phyloP scores from a whole-genome alignment of 192 early-diverging fungal genomes.

The Backusella morwellensis region DNA sequence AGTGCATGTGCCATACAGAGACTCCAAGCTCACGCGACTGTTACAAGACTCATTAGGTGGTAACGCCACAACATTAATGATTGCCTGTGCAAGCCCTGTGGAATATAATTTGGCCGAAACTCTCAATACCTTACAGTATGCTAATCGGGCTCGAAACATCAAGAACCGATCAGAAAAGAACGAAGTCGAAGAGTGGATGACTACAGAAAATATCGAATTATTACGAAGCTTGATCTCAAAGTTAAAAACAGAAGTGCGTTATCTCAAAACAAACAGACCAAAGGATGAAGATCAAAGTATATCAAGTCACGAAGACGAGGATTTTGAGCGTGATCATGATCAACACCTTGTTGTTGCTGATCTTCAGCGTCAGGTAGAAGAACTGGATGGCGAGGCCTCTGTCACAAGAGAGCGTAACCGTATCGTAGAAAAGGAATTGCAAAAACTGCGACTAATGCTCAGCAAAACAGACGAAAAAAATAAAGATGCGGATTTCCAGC shows the following conservation, averaged over 20 bases:
- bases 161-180: slow-evolving; percentile 49
- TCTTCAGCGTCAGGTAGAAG: slow-evolving; percentile 34
- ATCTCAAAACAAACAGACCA: slow-evolving; percentile 33
- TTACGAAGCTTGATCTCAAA: slow-evolving; percentile 62
- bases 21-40: slow-evolving; percentile 94
- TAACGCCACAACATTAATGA: slow-evolving; percentile 87
- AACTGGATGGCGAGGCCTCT: slow-evolving; percentile 29
- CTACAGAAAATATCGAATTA: slow-evolving; percentile 64
- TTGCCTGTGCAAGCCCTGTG: slow-evolving; percentile 89
- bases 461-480: slow-evolving; percentile 24
- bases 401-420: slow-evolving; percentile 29
- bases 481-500: slow-evolving; percentile 36
- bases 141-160: slow-evolving; percentile 94
- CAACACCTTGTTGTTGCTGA: slow-evolving; percentile 29
- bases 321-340: slow-evolving; percentile 24
- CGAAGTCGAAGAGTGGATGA: slow-evolving; percentile 60
- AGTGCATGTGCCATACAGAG: slow-evolving; percentile 91
- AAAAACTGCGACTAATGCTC: neutral
- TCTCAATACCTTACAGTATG: slow-evolving; percentile 94
- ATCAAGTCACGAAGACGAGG: slow-evolving; percentile 13
- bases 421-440: slow-evolving; percentile 25
- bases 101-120: slow-evolving; percentile 86
- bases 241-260: slow-evolving; percentile 57
- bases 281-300: slow-evolving; percentile 3
- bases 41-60: slow-evolving; percentile 98